Conservation (phyloP, 1,139 yeast species). For the Candida sanyaensis region DNA sequence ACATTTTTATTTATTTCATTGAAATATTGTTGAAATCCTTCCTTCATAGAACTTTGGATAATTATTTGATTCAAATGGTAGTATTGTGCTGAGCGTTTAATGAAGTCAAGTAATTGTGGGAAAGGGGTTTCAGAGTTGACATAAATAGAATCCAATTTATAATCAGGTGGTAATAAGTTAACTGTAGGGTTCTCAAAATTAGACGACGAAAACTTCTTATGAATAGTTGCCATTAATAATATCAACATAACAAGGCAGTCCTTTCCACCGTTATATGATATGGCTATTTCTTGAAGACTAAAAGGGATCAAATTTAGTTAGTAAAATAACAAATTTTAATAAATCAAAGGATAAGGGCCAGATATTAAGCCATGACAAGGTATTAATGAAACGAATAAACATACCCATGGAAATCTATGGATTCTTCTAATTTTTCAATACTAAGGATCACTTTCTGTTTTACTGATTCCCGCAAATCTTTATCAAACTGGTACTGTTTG, state of each 20-base stretch:
- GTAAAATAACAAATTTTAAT: constrained; percentile 12
- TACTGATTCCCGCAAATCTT: constrained; percentile 26
- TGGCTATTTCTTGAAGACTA: constrained; percentile 57
- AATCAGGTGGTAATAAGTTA: constrained; percentile 27
- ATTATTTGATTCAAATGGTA: constrained; percentile 50
- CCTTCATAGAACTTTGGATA: constrained; percentile 54
- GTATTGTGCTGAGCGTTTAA: constrained; percentile 37
- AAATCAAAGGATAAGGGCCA: too few species aligned
- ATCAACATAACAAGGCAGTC: constrained; percentile 85
- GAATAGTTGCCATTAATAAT: constrained; percentile 60
- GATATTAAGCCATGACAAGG: too few species aligned
- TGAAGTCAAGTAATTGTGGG: constrained; percentile 54
- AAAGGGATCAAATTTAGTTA: constrained; percentile 14
- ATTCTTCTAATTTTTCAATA: constrained; percentile 30
- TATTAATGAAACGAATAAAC: constrained; percentile 16
- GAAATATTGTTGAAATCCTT: constrained; percentile 66
- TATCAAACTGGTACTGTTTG: constrained; percentile 22
- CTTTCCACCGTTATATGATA: constrained; percentile 89
- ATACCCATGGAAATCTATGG: constrained; percentile 37
- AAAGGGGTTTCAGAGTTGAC: constrained; percentile 72
- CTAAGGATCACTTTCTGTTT: constrained; percentile 32
- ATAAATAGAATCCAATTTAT: constrained; percentile 59
- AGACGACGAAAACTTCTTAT: constrained; percentile 26
- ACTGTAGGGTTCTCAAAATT: constrained; percentile 11
- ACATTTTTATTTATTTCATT: constrained; percentile 41